phyloP scores from a whole-genome alignment of 805 yeast genomes.

The Starmera caribaea region DNA sequence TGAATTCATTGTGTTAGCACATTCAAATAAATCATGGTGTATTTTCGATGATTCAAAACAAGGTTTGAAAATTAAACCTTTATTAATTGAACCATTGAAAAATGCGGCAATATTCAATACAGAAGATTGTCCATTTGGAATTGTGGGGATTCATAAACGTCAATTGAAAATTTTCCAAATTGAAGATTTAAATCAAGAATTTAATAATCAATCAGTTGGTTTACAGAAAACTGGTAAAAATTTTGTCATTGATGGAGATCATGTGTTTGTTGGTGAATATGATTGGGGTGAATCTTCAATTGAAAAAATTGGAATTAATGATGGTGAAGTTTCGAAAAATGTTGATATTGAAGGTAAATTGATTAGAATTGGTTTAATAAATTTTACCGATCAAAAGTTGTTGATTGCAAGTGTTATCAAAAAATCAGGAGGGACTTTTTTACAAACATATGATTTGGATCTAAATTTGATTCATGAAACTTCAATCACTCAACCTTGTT shows the following conservation, averaged over 20 bases:
- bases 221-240: constrained; percentile 44
- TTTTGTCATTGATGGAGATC: constrained; percentile 19
- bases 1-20: constrained; percentile 19
- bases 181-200: constrained; percentile 27
- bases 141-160: constrained; percentile 49
- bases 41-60: constrained; percentile 14
- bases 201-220: constrained; percentile 28
- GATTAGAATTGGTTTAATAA: constrained; percentile 6
- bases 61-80: constrained; percentile 18
- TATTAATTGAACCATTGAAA: constrained; percentile 22
- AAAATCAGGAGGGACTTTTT: constrained; percentile 4
- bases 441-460: constrained; percentile 24
- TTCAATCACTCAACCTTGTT: constrained; percentile 33
- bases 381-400: constrained; percentile 18
- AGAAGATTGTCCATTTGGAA: constrained; percentile 52
- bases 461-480: constrained; percentile 55
- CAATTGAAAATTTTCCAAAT: constrained; percentile 46
- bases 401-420: constrained; percentile 7
- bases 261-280: constrained; percentile 12
- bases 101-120: constrained; percentile 47
- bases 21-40: constrained; percentile 25
- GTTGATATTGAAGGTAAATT: constrained; percentile 7
- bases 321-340: constrained; percentile 6
- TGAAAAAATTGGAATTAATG: constrained; percentile 7
- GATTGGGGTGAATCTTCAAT: constrained; percentile 2